Conservation (phyloP, 2,329 filamentous ascomycete genomes). For the Penicillium sp. region DNA sequence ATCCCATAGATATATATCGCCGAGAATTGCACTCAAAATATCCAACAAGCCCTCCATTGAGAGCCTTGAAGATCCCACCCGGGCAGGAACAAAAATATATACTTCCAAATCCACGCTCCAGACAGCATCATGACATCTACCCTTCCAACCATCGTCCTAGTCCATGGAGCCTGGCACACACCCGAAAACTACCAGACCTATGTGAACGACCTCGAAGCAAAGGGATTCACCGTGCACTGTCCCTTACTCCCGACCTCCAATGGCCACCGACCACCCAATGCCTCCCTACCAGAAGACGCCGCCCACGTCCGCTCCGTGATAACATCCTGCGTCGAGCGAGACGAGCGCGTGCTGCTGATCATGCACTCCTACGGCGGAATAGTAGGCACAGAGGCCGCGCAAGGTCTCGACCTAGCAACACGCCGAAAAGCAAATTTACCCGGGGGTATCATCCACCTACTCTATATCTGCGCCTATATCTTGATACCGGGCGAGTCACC, state of each 20-base stretch:
- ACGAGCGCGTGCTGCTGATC: constrained; percentile 19
- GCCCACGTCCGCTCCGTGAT: neutral
- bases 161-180: constrained; percentile 25
- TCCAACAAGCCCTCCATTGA: no score
- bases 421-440: constrained; percentile 5
- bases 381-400: constrained; percentile 22
- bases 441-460: constrained; percentile 23
- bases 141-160: constrained; percentile 7
- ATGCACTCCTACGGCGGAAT: constrained; percentile 31
- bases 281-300: neutral
- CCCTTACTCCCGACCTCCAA: constrained; percentile 20
- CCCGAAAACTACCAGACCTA: constrained; percentile 16
- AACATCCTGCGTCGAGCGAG: neutral
- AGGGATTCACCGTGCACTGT: constrained; percentile 20
- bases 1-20: no score
- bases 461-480: constrained; percentile 25
- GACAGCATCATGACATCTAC: neutral
- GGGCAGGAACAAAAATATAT: no score
- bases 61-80: no score
- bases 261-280: constrained; percentile 7
- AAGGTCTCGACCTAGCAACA: constrained; percentile 12
- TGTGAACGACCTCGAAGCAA: constrained; percentile 10
- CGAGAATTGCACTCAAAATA: no score
- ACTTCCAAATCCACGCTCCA: no score
- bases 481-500: constrained; percentile 5